Base-by-base conservation (phyloP, 164 flowering plant species). In the Euptelea pleiosperma region DNA sequence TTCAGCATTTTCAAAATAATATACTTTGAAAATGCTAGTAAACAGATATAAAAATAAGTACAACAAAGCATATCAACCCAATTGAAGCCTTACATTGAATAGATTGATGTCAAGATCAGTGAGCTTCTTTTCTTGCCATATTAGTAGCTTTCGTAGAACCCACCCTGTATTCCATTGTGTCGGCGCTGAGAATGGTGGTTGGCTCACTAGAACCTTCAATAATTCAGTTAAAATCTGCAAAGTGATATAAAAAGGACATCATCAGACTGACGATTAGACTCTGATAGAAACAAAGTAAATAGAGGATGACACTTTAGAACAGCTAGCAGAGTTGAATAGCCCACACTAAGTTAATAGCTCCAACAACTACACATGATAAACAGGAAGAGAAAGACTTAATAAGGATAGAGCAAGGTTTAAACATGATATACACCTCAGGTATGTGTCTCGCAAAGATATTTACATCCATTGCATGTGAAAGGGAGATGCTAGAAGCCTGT, bases 151-250 rank as follows among this genome's bases (percentile, higher is more conserved):
- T 35, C 46, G 67, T 66, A 84, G 34, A 57, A 79, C 65, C 86
- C 86, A 83, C 59, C 84, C 86, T n/a, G 76, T 48, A 68, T 74
- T 73, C 82, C 79, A 77, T 35, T 64, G 63, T 57, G 57, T 55
- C n/a, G 18, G 50, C 44, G 63, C 72, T 55, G 83, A 61, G 33
- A 66, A 55, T 55, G 77, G 63, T 52, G 75, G 74, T 31, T 80
- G 62, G 63, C 73, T 72, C 7, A 71, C 69, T 64, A 84, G 57
- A 63, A 74, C 44, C 65, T 66, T 76, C 64, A 84, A 35, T 44
- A 81, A 56, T 18, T 65, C 79, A 78, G 72, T 60, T 28, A 83
- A 26, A 52, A 83, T 73, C 89, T 83, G 82, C 19, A 57, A 61
- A 70, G 37, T 25, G 40, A 24, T 55, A 52, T 7, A 34, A n/a